Conservation (phyloP, 176 grass and related monocot species). For the Oryza officinalis region DNA sequence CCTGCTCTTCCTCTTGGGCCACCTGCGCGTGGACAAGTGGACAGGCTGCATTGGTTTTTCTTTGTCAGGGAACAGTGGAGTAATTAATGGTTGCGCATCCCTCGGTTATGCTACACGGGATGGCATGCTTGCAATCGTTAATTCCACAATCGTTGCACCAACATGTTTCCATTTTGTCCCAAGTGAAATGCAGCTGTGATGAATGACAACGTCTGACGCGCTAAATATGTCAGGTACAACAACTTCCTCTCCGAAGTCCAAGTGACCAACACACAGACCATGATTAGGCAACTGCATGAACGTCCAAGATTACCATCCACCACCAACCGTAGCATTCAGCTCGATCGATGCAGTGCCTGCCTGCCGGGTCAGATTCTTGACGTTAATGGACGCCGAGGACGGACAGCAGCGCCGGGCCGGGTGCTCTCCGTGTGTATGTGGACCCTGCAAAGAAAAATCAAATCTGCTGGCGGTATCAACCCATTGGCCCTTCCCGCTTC, state of each 20-base stretch:
- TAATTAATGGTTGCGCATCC: neutral
- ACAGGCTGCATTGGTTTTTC: neutral
- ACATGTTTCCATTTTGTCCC: neutral
- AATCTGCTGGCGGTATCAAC: constrained; percentile 15
- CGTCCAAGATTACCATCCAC: neutral
- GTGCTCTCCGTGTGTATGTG: neutral
- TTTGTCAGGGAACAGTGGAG: neutral
- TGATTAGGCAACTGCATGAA: neutral
- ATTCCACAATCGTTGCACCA: neutral
- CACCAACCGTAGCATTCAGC: neutral
- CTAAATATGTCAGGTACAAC: neutral
- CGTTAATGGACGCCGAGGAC: neutral
- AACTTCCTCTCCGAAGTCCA: neutral
- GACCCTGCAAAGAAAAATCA: constrained; percentile 33
- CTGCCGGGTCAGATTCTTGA: neutral
- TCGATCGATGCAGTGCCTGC: neutral
- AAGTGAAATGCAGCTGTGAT: neutral
- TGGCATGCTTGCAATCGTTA: too few relatives aligned
- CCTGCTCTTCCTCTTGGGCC: neutral
- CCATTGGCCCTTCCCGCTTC: constrained; percentile 36
- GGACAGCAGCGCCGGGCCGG: neutral
- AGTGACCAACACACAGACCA: neutral
- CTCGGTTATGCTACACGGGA: too few relatives aligned
- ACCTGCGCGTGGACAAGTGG: neutral
- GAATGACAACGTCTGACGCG: neutral